Evolutionary conservation across 2,329 filamentous ascomycete species (phyloP), one percentile per base, ranked within the genome.

Genomic region (Aspergillus chevalieri): DNA sequence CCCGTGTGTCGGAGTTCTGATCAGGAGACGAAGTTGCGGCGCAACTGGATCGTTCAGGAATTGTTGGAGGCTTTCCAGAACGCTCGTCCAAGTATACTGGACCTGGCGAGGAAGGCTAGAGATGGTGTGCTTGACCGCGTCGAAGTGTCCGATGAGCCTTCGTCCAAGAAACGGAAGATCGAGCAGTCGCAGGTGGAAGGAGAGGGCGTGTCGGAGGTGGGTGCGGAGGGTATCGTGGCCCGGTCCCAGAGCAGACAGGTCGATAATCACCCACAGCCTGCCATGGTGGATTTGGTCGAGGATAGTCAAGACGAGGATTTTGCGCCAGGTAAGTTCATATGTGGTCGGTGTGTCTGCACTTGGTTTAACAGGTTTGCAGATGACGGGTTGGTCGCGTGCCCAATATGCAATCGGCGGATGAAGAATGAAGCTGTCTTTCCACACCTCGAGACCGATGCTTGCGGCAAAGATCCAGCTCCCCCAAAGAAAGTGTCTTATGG

Each of bases 1-100:
- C 93, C 93, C 0, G 77, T 89, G 1, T 98, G 93, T 70, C 84
- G 89, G 46, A 75, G 81, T 5, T 70, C 76, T 1, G 89, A 95
- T 57, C 90, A 96, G 66, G 89, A 92, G 65, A 79, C 89, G 52
- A 93, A 89, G 66, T 66, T 98, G 58, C 80, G 90, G 51, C 85
- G 85, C 43, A 97, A 97, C 66, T 87, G 85, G 79, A 84, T 86
- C 0, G 75, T 97, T 56, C 83, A 93, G 62, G 91, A 97, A 64
- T 78, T 92, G 1, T 87, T 95, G 7, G 84, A 89, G 36, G 81
- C 84, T 0, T 98, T 96, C 57, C 74, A 81, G 56, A 78, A 76
- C 47, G 82, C 83, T 4, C 78, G 92, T 48, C 68, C 78, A 3
- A 72, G 72, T 17, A 76, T 87, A 3, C 67, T 96, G 22, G 74